Percentiles rank a stretch among this genome's conserved stretches.
Evolutionary conservation across 768 basidiomycete species (phyloP).

Genomic region (Mycena floridula): DNA sequence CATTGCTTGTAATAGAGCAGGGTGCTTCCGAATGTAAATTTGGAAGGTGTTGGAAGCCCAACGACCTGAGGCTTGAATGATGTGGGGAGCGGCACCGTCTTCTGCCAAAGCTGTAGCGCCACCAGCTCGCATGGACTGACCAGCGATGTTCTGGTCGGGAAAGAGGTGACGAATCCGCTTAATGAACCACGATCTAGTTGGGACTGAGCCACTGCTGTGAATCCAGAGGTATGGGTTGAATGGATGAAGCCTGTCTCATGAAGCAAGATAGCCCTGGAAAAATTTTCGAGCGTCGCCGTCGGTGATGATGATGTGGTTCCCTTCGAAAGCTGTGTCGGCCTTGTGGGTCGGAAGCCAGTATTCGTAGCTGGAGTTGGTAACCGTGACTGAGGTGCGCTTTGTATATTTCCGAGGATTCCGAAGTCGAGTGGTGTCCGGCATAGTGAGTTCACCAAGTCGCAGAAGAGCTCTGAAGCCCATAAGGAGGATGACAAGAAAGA

Average conservation of each 20-base stretch:
- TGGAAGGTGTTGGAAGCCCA: constrained; percentile 32
- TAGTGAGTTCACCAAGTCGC: constrained; percentile 22
- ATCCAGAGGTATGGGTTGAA: constrained; percentile 28
- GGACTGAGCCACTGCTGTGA: constrained; percentile 19
- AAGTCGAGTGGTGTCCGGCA: constrained; percentile 8
- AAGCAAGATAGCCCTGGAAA: constrained; percentile 17
- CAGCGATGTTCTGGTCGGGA: constrained; percentile 1
- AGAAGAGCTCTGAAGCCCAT: constrained; percentile 17
- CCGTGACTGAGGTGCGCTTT: constrained; percentile 6
- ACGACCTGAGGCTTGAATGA: constrained; percentile 14
- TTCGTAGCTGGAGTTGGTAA: too few species aligned
- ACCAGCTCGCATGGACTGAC: constrained; percentile 24
- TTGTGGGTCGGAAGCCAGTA: constrained; percentile 30
- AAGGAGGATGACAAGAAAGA: constrained; percentile 4
- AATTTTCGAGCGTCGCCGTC: not conserved
- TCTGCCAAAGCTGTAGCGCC: constrained; percentile 33
- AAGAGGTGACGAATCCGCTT: constrained; percentile 18
- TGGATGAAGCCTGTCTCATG: constrained; percentile 18
- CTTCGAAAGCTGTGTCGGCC: constrained; percentile 22
- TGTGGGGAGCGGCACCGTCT: not conserved
- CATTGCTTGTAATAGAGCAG: constrained; percentile 20
- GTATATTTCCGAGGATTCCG: constrained; percentile 13
- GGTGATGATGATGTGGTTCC: not conserved
- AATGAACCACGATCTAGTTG: constrained; percentile 29
- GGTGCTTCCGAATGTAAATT: constrained; percentile 11